Evolutionary conservation across 345 rosid genomes (phyloP), one percentile per base, ranked within the genome.

Genomic region (Brassica nigra): DNA sequence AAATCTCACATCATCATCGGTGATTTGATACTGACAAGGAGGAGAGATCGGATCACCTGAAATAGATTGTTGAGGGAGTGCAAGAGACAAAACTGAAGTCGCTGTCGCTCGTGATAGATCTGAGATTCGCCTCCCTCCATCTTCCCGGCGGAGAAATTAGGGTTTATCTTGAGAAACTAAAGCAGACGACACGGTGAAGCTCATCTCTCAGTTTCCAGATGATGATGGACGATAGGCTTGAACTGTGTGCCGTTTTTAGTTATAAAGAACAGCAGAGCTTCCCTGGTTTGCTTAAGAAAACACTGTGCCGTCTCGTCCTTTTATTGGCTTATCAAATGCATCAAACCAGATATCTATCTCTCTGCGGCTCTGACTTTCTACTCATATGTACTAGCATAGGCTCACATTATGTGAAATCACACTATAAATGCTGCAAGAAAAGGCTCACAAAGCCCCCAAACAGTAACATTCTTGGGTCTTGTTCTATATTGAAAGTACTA

Each of bases 21-120:
- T 42, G 62, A 44, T 14, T 58, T 4, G 30, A 47, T 23, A 42
- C 34, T 55, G 23, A 57, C 10, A n/a, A n/a, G 57, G 8, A 8
- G 7, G 47, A 71, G 11, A 20, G 12, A 58, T 20, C 5, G 62
- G 62, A 59, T 73, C 58, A 91, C 99, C 98, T 93, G 98, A 79
- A 93, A 93, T 77, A 95, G 93, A 81, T 88, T 95, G 89, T 91
- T 93, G 77, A 95, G 98, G 5, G 91, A 77, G 84, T 95, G 98
- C 8, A 93, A 73, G 79, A 93, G 95, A 82, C 98, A 93, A 62
- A 89, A 90, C 33, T 95, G 98, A 11, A 95, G 78, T 75, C 88
- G 84, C 72, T 93, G 98, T 76, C 79, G 89, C 81, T 93, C 98
- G 82, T 93, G 98, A 82, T 87, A 91, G 61, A 95, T 81, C 75